A percentile compares a stretch with the other conserved stretches of the same genome.
Evolutionary conservation across 225 moss, liverwort and hornwort genomes (phyloP).

Genomic region (Sphagnum contortum): DNA sequence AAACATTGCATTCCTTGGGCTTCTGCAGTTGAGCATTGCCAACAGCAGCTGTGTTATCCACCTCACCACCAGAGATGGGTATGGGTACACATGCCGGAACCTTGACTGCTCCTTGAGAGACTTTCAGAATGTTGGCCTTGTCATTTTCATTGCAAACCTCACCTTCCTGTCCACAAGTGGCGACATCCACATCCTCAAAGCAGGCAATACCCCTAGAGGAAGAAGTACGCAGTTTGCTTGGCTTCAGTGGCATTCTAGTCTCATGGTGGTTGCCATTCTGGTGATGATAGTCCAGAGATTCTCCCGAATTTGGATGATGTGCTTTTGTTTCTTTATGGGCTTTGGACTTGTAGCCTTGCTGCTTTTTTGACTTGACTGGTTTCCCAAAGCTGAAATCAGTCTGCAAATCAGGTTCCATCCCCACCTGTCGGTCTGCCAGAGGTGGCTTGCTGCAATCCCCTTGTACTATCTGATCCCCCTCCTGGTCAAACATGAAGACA

Average conservation of each 20-base stretch:
- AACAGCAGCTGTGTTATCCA: no score
- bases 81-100: neutral
- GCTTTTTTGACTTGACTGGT: constrained; percentile 13
- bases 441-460: constrained; percentile 9
- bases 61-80: no score
- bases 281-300: no score
- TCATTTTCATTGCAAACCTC: constrained; percentile 3
- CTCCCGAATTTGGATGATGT: neutral
- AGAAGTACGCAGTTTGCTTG: no score
- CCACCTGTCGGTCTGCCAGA: no score
- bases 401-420: no score
- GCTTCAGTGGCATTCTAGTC: no score
- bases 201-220: no score
- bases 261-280: no score
- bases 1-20: constrained; percentile 3
- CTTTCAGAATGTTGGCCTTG: constrained; percentile 16
- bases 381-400: neutral
- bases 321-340: constrained; percentile 20
- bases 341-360: constrained; percentile 24
- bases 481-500: constrained; percentile 14
- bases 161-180: constrained; percentile 5
- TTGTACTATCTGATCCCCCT: constrained; percentile 10
- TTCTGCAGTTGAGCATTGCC: no score
- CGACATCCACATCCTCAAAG: no score
- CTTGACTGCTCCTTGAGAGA: constrained; percentile 9